These are phyloP conservation scores for Dendrobium nobile DNA, from an alignment of 106 monocot species.

Conservation along the genomic window DNA sequence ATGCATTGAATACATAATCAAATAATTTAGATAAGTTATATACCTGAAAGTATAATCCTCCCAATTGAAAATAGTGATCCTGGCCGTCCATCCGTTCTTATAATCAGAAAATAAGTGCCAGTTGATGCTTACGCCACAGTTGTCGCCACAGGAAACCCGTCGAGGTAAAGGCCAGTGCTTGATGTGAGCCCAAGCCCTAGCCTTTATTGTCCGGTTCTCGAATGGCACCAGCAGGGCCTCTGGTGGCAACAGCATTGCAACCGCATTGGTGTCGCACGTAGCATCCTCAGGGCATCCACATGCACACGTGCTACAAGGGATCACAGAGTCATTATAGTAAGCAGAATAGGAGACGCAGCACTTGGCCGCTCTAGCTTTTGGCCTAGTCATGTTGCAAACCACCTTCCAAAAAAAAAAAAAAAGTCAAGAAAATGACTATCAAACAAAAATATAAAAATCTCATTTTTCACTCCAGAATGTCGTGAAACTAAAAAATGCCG, in stretches of 20 bases:
- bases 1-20: no score
- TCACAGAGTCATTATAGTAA: constrained; percentile 83
- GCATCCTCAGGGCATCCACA: constrained; percentile 59
- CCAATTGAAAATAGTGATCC: constrained; percentile 84
- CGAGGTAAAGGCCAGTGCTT: constrained; percentile 36
- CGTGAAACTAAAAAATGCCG: no score
- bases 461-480: no score
- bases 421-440: no score
- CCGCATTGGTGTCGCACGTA: constrained; percentile 50
- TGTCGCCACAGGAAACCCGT: constrained; percentile 34
- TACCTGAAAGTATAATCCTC: constrained; percentile 41
- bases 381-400: constrained; percentile 77
- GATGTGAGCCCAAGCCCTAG: constrained; percentile 61
- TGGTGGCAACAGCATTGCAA: constrained; percentile 51
- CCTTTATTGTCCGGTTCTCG: constrained; percentile 57
- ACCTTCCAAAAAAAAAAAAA: constrained; percentile 43
- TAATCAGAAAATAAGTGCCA: constrained; percentile 66
- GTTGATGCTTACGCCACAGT: constrained; percentile 77
- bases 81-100: constrained; percentile 52
- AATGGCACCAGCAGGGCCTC: constrained; percentile 71
- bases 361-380: constrained; percentile 27
- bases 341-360: constrained; percentile 98
- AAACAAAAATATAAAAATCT: no score
- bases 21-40: no score
- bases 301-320: constrained; percentile 89